These are phyloP conservation scores for Yamadazyma insecticola DNA, from an alignment of 805 yeast species.

Conservation along the genomic window DNA sequence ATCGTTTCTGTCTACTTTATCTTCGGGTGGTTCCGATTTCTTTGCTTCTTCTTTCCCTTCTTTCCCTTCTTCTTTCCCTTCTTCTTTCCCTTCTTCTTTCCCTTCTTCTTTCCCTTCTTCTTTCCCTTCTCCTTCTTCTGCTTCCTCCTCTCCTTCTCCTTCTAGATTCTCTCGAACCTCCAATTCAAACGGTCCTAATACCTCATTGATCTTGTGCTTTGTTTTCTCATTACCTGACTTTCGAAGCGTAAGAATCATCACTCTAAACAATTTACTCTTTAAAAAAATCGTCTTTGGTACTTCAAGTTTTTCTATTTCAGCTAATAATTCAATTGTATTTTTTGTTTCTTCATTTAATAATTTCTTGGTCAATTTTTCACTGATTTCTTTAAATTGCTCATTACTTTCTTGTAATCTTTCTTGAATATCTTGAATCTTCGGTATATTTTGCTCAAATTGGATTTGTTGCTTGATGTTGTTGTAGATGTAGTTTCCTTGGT, in stretches of 20 bases:
- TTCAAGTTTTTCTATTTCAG: too few relatives aligned
- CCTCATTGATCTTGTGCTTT: too few relatives aligned
- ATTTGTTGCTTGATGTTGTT: constrained; percentile 27
- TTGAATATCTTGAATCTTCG: constrained; percentile 18
- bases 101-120: constrained; percentile 6
- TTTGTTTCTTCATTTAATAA: too few relatives aligned
- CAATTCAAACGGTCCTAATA: too few relatives aligned
- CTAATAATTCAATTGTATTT: too few relatives aligned
- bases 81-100: constrained; percentile 3
- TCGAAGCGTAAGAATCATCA: too few relatives aligned
- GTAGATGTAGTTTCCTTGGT: constrained; percentile 31
- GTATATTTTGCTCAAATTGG: constrained; percentile 20
- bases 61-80: constrained; percentile 1
- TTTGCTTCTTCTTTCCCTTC: constrained; percentile 6
- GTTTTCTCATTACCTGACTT: too few relatives aligned
- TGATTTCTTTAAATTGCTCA: constrained; percentile 8
- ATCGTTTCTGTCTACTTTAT: background rate
- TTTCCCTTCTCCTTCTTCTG: too few relatives aligned
- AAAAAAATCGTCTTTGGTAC: too few relatives aligned
- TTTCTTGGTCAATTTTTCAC: constrained; percentile 1
- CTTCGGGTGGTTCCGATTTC: background rate
- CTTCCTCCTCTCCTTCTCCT: too few relatives aligned
- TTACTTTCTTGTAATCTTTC: constrained; percentile 15
- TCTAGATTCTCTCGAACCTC: constrained; percentile 2
- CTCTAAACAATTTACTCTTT: too few relatives aligned